A percentile compares a stretch with the other conserved stretches of the same genome.
Conservation (phyloP, 495 filamentous ascomycete genomes). For the Hypoxylon subgilvum region DNA sequence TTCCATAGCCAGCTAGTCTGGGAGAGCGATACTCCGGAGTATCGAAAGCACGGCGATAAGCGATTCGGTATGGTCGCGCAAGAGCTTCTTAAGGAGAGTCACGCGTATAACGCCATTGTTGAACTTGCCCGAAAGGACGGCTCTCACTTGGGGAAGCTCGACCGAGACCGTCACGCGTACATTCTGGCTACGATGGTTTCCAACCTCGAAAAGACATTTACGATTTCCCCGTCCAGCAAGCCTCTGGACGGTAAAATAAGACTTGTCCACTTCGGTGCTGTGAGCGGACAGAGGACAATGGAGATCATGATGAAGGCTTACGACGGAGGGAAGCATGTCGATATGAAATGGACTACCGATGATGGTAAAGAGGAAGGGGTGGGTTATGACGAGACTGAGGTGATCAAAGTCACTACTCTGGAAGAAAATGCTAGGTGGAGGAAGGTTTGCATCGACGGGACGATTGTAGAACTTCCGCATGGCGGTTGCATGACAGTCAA, state of each 20-base stretch:
- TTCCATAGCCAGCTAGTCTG: constrained; percentile 87
- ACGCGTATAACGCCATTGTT: constrained; percentile 71
- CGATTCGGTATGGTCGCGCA: constrained; percentile 84
- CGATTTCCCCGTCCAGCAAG: constrained; percentile 71
- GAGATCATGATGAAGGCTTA: constrained; percentile 79
- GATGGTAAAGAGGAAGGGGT: constrained; percentile 51
- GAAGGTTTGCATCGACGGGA: constrained; percentile 86
- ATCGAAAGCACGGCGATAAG: constrained; percentile 72
- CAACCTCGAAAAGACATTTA: constrained; percentile 78
- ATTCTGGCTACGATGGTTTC: constrained; percentile 75
- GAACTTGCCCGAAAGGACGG: constrained; percentile 32
- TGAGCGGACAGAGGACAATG: constrained; percentile 68
- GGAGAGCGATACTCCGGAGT: constrained; percentile 80
- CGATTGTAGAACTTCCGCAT: constrained; percentile 72
- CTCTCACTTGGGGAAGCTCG: constrained; percentile 42
- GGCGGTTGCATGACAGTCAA: constrained; percentile 73
- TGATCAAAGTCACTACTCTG: constrained; percentile 67
- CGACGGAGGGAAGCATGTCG: constrained; percentile 72
- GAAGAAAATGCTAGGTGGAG: constrained; percentile 74
- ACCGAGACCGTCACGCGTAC: constrained; percentile 59
- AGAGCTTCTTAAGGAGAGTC: constrained; percentile 68
- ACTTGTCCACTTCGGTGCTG: constrained; percentile 74
- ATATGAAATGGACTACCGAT: constrained; percentile 45
- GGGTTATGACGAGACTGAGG: constrained; percentile 68
- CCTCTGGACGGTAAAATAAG: constrained; percentile 71